These are phyloP conservation scores for Fraxinus americana DNA, from an alignment of 257 asterid genomes.

Conservation along the genomic window DNA sequence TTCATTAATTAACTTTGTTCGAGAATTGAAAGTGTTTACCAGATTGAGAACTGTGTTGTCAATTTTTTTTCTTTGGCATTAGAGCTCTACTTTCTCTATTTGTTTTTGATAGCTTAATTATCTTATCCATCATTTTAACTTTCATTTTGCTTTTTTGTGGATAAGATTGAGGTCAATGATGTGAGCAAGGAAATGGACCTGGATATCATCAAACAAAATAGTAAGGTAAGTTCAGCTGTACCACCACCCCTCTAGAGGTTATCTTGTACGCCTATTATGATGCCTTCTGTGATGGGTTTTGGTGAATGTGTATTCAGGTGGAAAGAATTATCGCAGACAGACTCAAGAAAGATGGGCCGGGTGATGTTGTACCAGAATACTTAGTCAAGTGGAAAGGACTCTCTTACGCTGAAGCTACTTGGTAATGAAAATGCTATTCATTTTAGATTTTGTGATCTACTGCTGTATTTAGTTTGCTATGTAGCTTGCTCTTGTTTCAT, in stretches of 20 bases:
- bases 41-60: neutral
- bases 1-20: neutral
- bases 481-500: neutral
- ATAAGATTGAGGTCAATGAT: conserved; percentile 94
- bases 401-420: conserved; percentile 98
- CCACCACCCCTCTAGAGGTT: conserved; percentile 11
- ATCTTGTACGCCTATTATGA: conserved; percentile 8
- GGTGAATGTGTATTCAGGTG: conserved; percentile 56
- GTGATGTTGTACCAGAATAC: conserved; percentile 87
- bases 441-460: neutral
- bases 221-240: conserved; percentile 54
- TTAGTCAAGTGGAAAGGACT: conserved; percentile 98
- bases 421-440: conserved; percentile 47
- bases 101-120: conserved; percentile 11
- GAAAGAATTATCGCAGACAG: conserved; percentile 91
- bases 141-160: conserved; percentile 21
- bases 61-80: neutral
- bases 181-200: conserved; percentile 99
- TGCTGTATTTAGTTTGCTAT: neutral
- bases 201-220: conserved; percentile 92
- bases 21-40: neutral
- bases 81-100: conserved; percentile 6
- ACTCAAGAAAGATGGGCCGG: conserved; percentile 67
- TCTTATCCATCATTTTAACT: conserved; percentile 18
- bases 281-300: conserved; percentile 19